Evolutionary conservation across 345 rosid genomes (phyloP).

Genomic region (Eutrema japonicum): DNA sequence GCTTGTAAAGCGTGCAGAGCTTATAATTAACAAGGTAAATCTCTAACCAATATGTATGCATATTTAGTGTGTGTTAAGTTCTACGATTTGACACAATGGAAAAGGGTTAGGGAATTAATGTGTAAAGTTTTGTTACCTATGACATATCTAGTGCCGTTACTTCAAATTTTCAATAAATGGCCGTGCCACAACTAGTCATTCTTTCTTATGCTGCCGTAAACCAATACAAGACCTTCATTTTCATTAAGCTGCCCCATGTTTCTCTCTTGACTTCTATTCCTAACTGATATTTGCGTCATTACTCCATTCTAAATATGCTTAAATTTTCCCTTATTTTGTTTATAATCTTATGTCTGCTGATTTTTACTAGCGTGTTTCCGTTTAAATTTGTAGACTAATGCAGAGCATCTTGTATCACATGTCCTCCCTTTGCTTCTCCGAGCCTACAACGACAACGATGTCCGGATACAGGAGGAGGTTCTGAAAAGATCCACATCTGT

Average conservation of each 20-base stretch:
- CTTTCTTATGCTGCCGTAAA: constrained; percentile 15
- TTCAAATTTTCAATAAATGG: not conserved
- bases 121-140: not conserved
- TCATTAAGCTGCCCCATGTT: constrained; percentile 19
- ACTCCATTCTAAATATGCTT: constrained; percentile 11
- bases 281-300: constrained; percentile 4
- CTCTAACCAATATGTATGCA: constrained; percentile 13
- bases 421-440: constrained; percentile 87
- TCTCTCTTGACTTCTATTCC: not conserved
- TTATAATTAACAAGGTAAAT: constrained; percentile 80
- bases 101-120: constrained; percentile 6
- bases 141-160: constrained; percentile 3
- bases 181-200: constrained; percentile 5
- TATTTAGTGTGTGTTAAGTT: constrained; percentile 22
- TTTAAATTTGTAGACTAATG: constrained; percentile 61
- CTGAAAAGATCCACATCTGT: constrained; percentile 74
- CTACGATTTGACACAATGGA: constrained; percentile 18
- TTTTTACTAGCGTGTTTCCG: constrained; percentile 30
- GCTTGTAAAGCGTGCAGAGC: constrained; percentile 88
- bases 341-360: not conserved
- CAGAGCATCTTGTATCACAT: constrained; percentile 69
- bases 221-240: constrained; percentile 21
- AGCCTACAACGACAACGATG: constrained; percentile 93
- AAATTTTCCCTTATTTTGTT: not conserved
- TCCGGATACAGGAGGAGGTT: constrained; percentile 93